Evolutionary conservation across 208 protist genomes (phyloP).

Genomic region (Acanthamoeba castellanii): DNA sequence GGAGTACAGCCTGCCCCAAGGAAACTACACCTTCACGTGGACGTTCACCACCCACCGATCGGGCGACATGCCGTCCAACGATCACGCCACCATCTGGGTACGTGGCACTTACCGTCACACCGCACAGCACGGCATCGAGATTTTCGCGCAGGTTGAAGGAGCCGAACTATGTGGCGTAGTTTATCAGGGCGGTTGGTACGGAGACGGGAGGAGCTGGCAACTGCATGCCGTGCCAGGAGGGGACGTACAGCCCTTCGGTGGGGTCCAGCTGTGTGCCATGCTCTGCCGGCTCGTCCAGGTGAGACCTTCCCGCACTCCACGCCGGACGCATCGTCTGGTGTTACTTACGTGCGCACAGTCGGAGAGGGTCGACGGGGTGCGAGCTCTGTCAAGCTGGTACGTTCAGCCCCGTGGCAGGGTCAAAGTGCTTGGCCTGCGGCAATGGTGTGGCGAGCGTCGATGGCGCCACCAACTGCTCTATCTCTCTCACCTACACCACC

Average conservation of each 20-base stretch:
- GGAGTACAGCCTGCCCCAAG: not conserved
- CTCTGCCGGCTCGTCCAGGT: slow-evolving; percentile 4
- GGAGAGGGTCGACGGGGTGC: not conserved
- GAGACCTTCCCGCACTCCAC: not conserved
- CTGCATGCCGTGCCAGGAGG: not conserved
- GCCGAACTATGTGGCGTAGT: not conserved
- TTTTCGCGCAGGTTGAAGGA: not conserved
- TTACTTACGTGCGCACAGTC: not conserved
- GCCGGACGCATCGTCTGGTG: not conserved
- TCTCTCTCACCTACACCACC: slow-evolving; percentile 10
- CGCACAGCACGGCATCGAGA: not conserved
- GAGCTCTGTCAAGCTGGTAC: not conserved
- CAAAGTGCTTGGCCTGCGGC: not conserved
- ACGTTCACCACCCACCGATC: slow-evolving; percentile 48
- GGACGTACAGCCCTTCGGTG: not conserved
- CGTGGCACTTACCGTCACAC: not conserved
- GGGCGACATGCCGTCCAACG: not conserved
- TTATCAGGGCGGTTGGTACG: not conserved
- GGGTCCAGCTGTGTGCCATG: slow-evolving; percentile 2
- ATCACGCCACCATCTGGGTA: slow-evolving; percentile 27
- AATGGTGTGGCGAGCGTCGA: not conserved
- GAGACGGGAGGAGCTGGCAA: not conserved
- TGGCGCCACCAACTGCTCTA: slow-evolving; percentile 47
- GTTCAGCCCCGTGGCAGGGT: slow-evolving; percentile 19
- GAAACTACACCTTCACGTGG: slow-evolving; percentile 17